Percentiles rank a stretch among this genome's conserved stretches.
Conservation (phyloP, 2,329 filamentous ascomycete species). For the Fusarium mundagurra region DNA sequence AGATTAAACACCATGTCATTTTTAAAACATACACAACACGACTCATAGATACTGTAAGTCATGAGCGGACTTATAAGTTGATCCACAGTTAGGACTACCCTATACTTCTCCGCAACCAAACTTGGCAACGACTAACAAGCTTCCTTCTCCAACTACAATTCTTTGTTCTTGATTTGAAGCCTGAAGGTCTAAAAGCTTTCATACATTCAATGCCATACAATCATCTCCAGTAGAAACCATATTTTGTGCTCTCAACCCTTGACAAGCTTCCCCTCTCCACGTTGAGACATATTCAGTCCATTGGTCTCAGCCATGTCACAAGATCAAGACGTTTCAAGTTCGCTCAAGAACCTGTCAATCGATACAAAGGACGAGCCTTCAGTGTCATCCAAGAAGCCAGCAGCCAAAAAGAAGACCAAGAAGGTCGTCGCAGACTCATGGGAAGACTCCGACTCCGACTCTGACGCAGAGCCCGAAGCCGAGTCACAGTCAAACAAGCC, state of each 20-base stretch:
- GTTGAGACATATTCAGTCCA: neutral
- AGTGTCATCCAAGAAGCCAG: constrained; percentile 34
- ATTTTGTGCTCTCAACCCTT: neutral
- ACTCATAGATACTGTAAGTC: neutral
- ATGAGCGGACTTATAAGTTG: neutral
- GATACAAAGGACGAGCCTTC: constrained; percentile 31
- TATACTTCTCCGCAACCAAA: constrained; percentile 30
- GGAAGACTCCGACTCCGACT: constrained; percentile 68
- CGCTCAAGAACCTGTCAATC: constrained; percentile 48
- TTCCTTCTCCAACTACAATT: neutral
- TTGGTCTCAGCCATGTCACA: constrained; percentile 29
- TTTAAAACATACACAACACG: neutral
- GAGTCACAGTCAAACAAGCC: constrained; percentile 42
- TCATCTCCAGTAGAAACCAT: neutral
- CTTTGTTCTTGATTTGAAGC: neutral
- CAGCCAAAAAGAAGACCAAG: constrained; percentile 43
- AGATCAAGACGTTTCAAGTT: constrained; percentile 43
- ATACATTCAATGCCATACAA: neutral
- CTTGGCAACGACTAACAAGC: constrained; percentile 6
- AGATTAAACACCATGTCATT: fast-evolving
- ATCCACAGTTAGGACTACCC: constrained; percentile 1
- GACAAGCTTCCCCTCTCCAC: no score
- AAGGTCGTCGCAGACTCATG: constrained; percentile 54
- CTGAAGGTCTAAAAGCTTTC: neutral
- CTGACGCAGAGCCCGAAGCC: constrained; percentile 49